Conservation (phyloP, 139 green algal genomes). For the Chlorella sp. region DNA sequence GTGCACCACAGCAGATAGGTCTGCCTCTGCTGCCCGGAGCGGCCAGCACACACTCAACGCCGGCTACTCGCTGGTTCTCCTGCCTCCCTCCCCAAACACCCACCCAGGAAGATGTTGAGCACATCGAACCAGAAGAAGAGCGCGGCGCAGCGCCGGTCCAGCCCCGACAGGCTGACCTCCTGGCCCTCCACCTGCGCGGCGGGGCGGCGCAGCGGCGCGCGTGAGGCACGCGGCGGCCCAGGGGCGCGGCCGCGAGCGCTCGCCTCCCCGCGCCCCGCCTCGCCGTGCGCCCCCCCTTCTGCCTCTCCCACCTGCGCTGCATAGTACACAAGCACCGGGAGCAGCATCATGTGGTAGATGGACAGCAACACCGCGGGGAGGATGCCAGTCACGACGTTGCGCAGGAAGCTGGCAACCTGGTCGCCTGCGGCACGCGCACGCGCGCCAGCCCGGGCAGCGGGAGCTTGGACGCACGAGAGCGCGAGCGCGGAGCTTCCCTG, state of each 20-base stretch:
- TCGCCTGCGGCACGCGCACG: too few relatives aligned
- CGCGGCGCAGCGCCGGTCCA: constrained; percentile 54
- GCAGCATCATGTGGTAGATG: constrained; percentile 81
- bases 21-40: too few relatives aligned
- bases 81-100: too few relatives aligned
- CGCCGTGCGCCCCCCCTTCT: background rate
- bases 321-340: constrained; percentile 74
- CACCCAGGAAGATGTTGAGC: constrained; percentile 69
- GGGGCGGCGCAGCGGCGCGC: background rate
- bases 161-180: constrained; percentile 28
- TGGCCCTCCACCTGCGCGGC: constrained; percentile 52
- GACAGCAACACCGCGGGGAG: constrained; percentile 75
- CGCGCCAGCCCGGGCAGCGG: too few relatives aligned
- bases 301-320: too few relatives aligned
- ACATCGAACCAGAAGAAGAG: constrained; percentile 67
- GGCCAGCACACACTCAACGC: too few relatives aligned
- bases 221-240: background rate
- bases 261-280: background rate
- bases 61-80: too few relatives aligned
- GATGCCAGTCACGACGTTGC: constrained; percentile 69
- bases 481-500: too few relatives aligned
- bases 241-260: background rate
- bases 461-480: too few relatives aligned
- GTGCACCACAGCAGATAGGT: too few relatives aligned
- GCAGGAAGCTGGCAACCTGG: constrained; percentile 22